These are phyloP conservation scores for Penstemon eatonii DNA, from an alignment of 257 asterid species.

Conservation along the genomic window DNA sequence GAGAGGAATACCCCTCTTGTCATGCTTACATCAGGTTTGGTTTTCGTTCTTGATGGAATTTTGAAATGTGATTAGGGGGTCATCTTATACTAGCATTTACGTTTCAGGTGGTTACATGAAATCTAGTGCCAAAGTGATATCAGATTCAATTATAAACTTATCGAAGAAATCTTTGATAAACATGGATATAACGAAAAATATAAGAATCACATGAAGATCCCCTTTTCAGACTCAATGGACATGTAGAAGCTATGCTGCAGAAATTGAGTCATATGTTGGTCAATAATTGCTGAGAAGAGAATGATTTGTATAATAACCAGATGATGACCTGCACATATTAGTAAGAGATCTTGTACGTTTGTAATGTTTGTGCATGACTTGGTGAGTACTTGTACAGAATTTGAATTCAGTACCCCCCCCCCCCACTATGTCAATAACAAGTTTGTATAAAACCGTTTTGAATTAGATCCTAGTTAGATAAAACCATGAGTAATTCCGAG, in stretches of 20 bases:
- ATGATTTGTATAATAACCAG: too few relatives aligned
- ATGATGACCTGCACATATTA: too few relatives aligned
- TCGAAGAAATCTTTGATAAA: constrained; percentile 64
- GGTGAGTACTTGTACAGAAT: not conserved
- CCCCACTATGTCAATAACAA: too few relatives aligned
- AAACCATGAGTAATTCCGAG: not conserved
- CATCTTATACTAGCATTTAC: constrained; percentile 18
- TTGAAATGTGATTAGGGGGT: not conserved
- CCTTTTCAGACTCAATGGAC: not conserved
- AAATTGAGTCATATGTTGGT: not conserved
- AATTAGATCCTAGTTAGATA: too few relatives aligned
- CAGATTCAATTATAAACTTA: constrained; percentile 79
- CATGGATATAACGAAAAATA: constrained; percentile 37
- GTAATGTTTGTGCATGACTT: not conserved
- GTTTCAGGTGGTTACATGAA: constrained; percentile 93
- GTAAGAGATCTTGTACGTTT: too few relatives aligned
- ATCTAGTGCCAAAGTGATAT: constrained; percentile 85
- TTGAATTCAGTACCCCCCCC: not conserved
- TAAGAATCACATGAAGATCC: constrained; percentile 21
- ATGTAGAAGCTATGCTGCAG: not conserved
- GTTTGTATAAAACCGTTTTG: too few relatives aligned
- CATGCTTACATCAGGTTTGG: constrained; percentile 92
- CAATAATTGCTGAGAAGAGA: not conserved
- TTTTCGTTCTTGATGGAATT: constrained; percentile 10
- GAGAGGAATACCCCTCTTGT: constrained; percentile 68